Percentiles rank a stretch among this genome's conserved stretches.
Conservation (phyloP, 352 stramenopile species). For the Aphanomyces stellatus region DNA sequence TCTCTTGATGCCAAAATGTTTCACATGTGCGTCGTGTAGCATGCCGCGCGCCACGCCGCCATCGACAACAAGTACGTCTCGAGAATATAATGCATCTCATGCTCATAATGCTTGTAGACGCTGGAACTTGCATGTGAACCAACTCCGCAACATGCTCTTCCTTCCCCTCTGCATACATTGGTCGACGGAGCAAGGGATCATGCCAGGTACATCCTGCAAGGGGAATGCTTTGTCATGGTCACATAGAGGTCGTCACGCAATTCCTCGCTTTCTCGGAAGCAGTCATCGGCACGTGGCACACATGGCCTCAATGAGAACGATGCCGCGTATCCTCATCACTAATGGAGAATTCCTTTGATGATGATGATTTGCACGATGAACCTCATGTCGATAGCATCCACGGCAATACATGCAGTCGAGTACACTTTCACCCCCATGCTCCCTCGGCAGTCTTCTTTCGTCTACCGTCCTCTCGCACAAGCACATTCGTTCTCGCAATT, state of each 20-base stretch:
- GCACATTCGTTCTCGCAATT: too few species aligned
- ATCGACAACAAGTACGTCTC: slow-evolving; percentile 24
- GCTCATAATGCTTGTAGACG: not conserved
- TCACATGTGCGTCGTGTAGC: slow-evolving; percentile 28
- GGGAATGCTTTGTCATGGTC: not conserved
- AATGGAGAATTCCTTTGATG: not conserved
- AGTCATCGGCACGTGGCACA: slow-evolving; percentile 56
- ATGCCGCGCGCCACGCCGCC: slow-evolving; percentile 29
- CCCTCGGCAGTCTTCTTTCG: not conserved
- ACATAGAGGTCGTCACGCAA: slow-evolving; percentile 52
- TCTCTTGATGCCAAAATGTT: too few species aligned
- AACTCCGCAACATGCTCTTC: slow-evolving; percentile 76
- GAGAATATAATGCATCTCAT: too few species aligned
- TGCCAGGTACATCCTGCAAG: slow-evolving; percentile 36
- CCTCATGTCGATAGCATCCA: too few species aligned
- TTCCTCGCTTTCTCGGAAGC: slow-evolving; percentile 65
- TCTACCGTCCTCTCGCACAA: not conserved
- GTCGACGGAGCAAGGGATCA: slow-evolving; percentile 57
- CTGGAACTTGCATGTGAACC: slow-evolving; percentile 12
- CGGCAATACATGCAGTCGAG: too few species aligned
- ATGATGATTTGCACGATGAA: too few species aligned
- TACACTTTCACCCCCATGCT: not conserved
- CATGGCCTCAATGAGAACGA: slow-evolving; percentile 42
- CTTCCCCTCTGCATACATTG: slow-evolving; percentile 74
- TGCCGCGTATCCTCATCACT: not conserved